Evolutionary conservation across 371 early-diverging fungal species (phyloP).

Genomic region (Gilbertella persicaria): DNA sequence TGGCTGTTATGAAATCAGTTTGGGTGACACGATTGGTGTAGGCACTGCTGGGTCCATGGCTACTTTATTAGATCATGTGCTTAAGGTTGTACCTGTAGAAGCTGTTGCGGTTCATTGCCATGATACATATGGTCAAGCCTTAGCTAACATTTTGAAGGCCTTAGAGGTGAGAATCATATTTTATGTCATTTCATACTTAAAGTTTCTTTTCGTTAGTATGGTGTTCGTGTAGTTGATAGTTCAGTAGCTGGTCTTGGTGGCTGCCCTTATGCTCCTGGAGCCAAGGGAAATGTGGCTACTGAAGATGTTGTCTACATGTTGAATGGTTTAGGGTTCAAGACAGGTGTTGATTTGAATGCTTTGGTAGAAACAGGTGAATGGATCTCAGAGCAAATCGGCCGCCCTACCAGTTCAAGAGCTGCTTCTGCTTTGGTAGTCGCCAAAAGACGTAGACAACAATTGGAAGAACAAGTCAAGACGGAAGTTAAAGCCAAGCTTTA

Average conservation of each 20-base stretch:
- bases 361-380: slow-evolving; percentile 80
- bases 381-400: slow-evolving; percentile 79
- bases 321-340: slow-evolving; percentile 80
- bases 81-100: slow-evolving; percentile 71
- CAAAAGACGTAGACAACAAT: slow-evolving; percentile 19
- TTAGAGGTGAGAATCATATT: slow-evolving; percentile 54
- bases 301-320: slow-evolving; percentile 97
- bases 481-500: slow-evolving; percentile 13
- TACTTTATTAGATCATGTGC: slow-evolving; percentile 73
- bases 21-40: slow-evolving; percentile 97
- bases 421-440: slow-evolving; percentile 45
- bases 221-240: slow-evolving; percentile 90
- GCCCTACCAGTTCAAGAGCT: slow-evolving; percentile 55
- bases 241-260: slow-evolving; percentile 96
- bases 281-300: slow-evolving; percentile 96
- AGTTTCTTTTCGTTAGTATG: slow-evolving; percentile 25
- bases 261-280: slow-evolving; percentile 96
- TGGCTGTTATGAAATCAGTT: slow-evolving; percentile 97
- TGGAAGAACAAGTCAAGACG: slow-evolving; percentile 13
- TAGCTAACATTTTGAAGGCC: slow-evolving; percentile 90
- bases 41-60: slow-evolving; percentile 83
- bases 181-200: not conserved
- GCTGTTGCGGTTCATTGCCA: slow-evolving; percentile 94
- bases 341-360: slow-evolving; percentile 76
- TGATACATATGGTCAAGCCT: slow-evolving; percentile 97